A percentile compares a stretch with the other conserved stretches of the same genome.
Evolutionary conservation across 2,329 filamentous ascomycete genomes (phyloP).

Genomic region (Monosporascus sp.): DNA sequence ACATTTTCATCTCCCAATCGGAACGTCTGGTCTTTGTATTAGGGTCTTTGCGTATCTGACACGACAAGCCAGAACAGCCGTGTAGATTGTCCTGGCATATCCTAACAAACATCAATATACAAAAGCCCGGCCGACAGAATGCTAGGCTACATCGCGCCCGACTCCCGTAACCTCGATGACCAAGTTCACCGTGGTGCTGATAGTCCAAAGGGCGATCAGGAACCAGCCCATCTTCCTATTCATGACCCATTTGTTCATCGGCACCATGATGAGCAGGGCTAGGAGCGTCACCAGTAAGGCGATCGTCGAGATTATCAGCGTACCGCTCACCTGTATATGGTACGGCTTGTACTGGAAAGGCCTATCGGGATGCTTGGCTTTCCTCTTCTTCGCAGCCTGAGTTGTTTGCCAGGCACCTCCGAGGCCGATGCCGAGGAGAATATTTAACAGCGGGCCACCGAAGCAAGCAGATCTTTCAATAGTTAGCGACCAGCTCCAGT

Average conservation of each 20-base stretch:
- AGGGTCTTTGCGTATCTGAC: too few relatives aligned
- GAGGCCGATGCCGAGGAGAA: slow-evolving; percentile 88
- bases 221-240: slow-evolving; percentile 76
- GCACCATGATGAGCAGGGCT: slow-evolving; percentile 73
- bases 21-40: too few relatives aligned
- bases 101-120: neutral
- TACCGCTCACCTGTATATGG: slow-evolving; percentile 76
- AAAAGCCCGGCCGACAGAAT: neutral
- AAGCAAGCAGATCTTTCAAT: slow-evolving; percentile 73
- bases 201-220: slow-evolving; percentile 72
- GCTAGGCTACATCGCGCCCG: slow-evolving; percentile 35
- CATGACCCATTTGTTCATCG: slow-evolving; percentile 81
- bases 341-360: slow-evolving; percentile 70
- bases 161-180: slow-evolving; percentile 66
- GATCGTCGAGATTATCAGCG: slow-evolving; percentile 78
- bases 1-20: too few relatives aligned
- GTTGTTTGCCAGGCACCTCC: slow-evolving; percentile 86
- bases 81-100: too few relatives aligned
- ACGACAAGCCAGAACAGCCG: too few relatives aligned
- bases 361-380: slow-evolving; percentile 61
- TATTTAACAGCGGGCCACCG: slow-evolving; percentile 97
- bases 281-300: slow-evolving; percentile 77
- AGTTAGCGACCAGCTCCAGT: slow-evolving; percentile 17
- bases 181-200: slow-evolving; percentile 79
- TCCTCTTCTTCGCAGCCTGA: slow-evolving; percentile 58